Conservation (phyloP, 257 asterid genomes). For the Rhazya stricta region DNA sequence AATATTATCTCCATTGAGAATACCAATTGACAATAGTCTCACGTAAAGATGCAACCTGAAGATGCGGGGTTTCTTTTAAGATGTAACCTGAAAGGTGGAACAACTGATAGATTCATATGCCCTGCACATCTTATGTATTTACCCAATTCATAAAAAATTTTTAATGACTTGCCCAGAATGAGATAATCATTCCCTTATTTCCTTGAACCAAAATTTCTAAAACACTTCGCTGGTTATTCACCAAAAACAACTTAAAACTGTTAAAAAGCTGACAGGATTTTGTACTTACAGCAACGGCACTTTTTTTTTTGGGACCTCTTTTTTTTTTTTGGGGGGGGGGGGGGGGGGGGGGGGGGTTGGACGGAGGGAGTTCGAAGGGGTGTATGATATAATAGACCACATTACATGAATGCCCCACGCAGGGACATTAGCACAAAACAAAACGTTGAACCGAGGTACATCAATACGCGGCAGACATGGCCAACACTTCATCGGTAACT, state of each 20-base stretch:
- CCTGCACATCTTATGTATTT: background rate
- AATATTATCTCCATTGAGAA: too few relatives aligned
- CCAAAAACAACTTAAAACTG: background rate
- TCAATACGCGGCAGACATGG: background rate
- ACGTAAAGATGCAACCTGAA: too few relatives aligned
- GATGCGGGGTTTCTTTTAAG: too few relatives aligned
- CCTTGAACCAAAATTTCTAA: too few relatives aligned
- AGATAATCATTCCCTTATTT: background rate
- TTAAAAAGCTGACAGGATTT: background rate
- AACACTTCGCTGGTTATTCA: too few relatives aligned
- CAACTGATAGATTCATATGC: background rate
- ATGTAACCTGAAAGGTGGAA: too few relatives aligned
- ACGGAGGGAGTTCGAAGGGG: too few relatives aligned
- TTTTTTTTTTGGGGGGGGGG: too few relatives aligned
- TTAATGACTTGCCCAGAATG: background rate
- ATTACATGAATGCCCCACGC: background rate
- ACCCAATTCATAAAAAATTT: background rate
- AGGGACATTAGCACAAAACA: background rate
- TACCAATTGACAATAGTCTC: too few relatives aligned
- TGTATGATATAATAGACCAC: too few relatives aligned
- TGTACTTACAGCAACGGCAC: background rate
- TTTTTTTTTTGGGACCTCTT: too few relatives aligned
- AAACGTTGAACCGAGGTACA: background rate
- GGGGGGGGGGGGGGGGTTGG: too few relatives aligned
- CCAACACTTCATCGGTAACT: constrained; percentile 43